A percentile compares a stretch with the other conserved stretches of the same genome.
phyloP scores from a whole-genome alignment of 148 eudicot species.

The Nepenthes gracilis region DNA sequence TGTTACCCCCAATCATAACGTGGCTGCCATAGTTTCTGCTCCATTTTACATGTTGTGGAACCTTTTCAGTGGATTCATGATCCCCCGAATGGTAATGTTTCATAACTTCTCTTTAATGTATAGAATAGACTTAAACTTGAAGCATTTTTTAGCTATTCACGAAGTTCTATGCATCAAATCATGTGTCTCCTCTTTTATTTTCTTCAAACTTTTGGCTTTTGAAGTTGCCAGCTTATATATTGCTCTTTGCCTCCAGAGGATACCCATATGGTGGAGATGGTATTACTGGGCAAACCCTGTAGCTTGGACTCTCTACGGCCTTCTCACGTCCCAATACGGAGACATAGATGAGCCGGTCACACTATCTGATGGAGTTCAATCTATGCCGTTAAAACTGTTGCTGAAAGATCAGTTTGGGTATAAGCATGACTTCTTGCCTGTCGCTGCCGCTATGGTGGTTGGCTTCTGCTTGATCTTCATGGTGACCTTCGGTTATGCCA shows the following conservation, averaged over 20 bases:
- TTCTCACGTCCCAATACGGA: slow-evolving; percentile 76
- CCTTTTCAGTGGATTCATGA: slow-evolving; percentile 90
- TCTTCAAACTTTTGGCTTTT: neutral
- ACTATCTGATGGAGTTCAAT: slow-evolving; percentile 40
- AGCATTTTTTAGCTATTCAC: no score
- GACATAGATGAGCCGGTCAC: slow-evolving; percentile 35
- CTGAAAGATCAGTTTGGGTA: slow-evolving; percentile 64
- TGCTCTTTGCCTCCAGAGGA: slow-evolving; percentile 33
- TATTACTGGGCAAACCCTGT: slow-evolving; percentile 90
- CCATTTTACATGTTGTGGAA: slow-evolving; percentile 97
- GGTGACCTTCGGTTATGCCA: slow-evolving; percentile 55
- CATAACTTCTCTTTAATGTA: neutral
- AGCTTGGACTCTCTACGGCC: slow-evolving; percentile 89
- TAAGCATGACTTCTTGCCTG: slow-evolving; percentile 38
- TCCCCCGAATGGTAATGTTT: slow-evolving; percentile 51
- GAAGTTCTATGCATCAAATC: neutral
- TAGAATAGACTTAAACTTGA: neutral
- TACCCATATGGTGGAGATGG: slow-evolving; percentile 96
- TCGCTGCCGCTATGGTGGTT: slow-evolving; percentile 49
- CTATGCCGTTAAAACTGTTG: slow-evolving; percentile 38
- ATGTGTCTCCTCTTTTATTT: neutral
- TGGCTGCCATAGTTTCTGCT: slow-evolving; percentile 76
- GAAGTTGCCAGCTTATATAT: neutral
- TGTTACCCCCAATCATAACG: slow-evolving; percentile 73
- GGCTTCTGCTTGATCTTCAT: slow-evolving; percentile 63